Evolutionary conservation across 306 rosid species (phyloP).

Genomic region (Lathyrus tuberosus): DNA sequence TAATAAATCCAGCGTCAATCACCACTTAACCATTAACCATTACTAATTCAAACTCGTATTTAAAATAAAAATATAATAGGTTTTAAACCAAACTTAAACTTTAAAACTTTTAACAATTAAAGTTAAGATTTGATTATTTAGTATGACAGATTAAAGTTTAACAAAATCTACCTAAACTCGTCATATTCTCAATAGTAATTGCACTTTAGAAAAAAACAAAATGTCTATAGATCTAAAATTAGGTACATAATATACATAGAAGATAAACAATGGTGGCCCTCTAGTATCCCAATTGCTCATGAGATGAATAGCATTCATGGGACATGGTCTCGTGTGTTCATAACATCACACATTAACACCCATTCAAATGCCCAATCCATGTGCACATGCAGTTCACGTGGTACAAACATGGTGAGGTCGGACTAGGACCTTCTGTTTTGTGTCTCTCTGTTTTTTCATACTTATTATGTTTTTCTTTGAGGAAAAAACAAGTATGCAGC

Average conservation of each 20-base stretch:
- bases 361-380: conserved; percentile 26
- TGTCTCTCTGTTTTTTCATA: background rate
- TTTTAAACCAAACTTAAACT: too few relatives aligned
- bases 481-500: background rate
- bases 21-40: too few relatives aligned
- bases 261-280: conserved; percentile 34
- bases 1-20: too few relatives aligned
- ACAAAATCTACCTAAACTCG: too few relatives aligned
- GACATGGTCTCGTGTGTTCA: conserved; percentile 56
- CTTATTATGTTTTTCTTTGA: background rate
- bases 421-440: conserved; percentile 46
- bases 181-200: too few relatives aligned
- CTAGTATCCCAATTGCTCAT: conserved; percentile 26
- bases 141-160: too few relatives aligned
- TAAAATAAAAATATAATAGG: too few relatives aligned
- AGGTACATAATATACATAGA: background rate
- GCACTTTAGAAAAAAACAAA: too few relatives aligned
- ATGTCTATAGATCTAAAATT: too few relatives aligned
- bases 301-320: conserved; percentile 44
- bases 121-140: too few relatives aligned
- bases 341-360: conserved; percentile 35
- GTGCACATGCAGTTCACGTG: conserved; percentile 75
- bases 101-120: too few relatives aligned
- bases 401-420: conserved; percentile 66
- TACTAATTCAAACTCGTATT: too few relatives aligned